phyloP scores from a whole-genome alignment of 179 eudicot genomes.

The Silene coronaria region DNA sequence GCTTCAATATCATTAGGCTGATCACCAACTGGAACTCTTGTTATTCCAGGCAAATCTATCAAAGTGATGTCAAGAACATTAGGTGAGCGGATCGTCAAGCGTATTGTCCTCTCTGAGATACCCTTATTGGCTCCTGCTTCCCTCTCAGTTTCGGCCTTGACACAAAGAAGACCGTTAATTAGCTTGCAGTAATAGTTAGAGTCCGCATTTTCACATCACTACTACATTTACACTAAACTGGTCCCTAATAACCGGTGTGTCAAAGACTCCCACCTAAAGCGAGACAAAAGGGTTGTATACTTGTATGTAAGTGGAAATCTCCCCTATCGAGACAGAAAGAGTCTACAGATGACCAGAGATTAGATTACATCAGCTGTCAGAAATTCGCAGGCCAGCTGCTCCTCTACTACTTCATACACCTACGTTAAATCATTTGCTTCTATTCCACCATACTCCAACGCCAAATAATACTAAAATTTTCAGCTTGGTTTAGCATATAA shows the following conservation, averaged over 20 bases:
- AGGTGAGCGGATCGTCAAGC: slow-evolving; percentile 79
- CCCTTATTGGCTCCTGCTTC: slow-evolving; percentile 97
- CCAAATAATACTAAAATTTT: not conserved
- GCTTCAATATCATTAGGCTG: slow-evolving; percentile 95
- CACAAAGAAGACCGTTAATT: slow-evolving; percentile 5
- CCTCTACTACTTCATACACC: not conserved
- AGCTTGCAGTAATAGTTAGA: slow-evolving; percentile 1
- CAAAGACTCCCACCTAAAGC: not conserved
- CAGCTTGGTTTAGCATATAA: not conserved
- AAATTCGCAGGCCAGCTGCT: not conserved
- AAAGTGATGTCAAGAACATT: slow-evolving; percentile 92
- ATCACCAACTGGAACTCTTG: slow-evolving; percentile 98
- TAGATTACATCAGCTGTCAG: not conserved
- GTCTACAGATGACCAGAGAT: not conserved
- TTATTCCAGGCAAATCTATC: slow-evolving; percentile 96
- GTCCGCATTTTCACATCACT: not conserved
- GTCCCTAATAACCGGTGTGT: not conserved
- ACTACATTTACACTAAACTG: not conserved
- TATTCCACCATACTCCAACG: not conserved
- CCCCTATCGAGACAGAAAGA: not conserved
- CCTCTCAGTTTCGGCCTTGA: slow-evolving; percentile 86
- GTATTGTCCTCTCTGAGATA: slow-evolving; percentile 75
- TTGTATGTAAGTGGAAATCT: no score
- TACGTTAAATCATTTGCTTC: not conserved
- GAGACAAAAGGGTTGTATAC: not conserved